These are phyloP conservation scores for Clausena lansium DNA, from an alignment of 345 rosid species.

Conservation along the genomic window DNA sequence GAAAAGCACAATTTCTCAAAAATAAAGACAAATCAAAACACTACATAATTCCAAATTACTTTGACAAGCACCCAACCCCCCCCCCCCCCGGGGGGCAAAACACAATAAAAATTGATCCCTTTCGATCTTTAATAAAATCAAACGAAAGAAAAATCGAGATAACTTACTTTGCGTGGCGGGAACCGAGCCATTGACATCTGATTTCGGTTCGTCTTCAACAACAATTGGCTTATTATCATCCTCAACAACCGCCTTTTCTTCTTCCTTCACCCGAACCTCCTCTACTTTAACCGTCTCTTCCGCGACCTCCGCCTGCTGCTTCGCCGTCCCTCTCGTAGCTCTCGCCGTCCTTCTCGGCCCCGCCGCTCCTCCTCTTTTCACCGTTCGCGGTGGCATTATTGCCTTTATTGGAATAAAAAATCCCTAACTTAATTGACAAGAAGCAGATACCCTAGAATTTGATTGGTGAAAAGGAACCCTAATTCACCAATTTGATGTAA, in stretches of 20 bases:
- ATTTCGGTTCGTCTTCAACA: constrained; percentile 20
- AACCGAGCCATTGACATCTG: constrained; percentile 23
- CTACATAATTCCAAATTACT: neutral
- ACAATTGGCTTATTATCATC: constrained; percentile 18
- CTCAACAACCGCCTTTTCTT: constrained; percentile 26
- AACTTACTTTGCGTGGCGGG: constrained; percentile 43
- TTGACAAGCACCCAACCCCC: neutral
- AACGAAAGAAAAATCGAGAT: neutral
- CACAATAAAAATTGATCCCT: neutral
- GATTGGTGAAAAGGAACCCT: neutral
- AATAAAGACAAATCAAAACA: neutral
- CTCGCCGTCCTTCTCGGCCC: constrained; percentile 53
- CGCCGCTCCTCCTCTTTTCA: constrained; percentile 64
- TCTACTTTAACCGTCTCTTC: constrained; percentile 37
- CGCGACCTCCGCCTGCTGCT: constrained; percentile 33
- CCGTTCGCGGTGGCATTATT: constrained; percentile 72
- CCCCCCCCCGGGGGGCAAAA: too few species aligned
- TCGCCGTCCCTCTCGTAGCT: constrained; percentile 43
- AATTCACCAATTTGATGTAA: neutral
- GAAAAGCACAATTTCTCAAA: neutral
- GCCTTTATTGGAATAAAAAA: neutral
- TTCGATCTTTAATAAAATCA: neutral
- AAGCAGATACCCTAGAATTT: constrained; percentile 3
- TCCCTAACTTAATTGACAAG: neutral
- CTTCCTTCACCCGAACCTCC: constrained; percentile 29